Evolutionary conservation across 768 basidiomycete genomes (phyloP), one percentile per base, ranked within the genome.

Genomic region (Amylocystis lapponica): DNA sequence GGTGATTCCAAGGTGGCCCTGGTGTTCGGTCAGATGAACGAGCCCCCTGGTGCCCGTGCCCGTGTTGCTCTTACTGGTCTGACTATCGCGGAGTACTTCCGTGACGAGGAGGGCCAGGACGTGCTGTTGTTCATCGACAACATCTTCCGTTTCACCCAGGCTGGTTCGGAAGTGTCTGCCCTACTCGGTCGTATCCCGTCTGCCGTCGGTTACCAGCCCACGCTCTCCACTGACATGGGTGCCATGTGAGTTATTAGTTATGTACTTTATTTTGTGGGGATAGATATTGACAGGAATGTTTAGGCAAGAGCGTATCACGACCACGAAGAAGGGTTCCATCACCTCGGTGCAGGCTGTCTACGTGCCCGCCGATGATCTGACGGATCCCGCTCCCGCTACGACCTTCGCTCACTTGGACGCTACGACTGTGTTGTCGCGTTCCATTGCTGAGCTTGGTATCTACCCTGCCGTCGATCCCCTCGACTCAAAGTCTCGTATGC

Each of bases 111-210:
- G 74, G 96, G 96, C 52, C 96, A 99, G 70, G 96, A 99, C 68
- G 96, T 99, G 77, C 79, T 99, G 65, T 84, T 99, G 64, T 99
- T 99, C 81, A 99, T 99, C 66, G 96, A 99, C 87, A 99, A 99
- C 83, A 99, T 99, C 72, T 99, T 99, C 96, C 94, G 96, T 65
- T 99, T 99, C 89, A 99, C 96, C 57, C 96, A 98, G 70, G 96
- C 96, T 62, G 96, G 96, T 84, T 99, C 96, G 52, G 96, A 98
- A 67, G 96, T 98, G 77, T 99, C 96, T 72, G 96, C 96, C 52
- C 71, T 99, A 59, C 88, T 98, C 55, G 96, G 96, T 79, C 96
- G 96, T 91, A 99, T 98, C 63, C 96, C 96, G 55, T 98, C 96
- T 55, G 96, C 96, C 52, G 96, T 99, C 79, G 96, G 96, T 82